phyloP scores from a whole-genome alignment of 805 yeast species.

The Isabelozyma rhagii region DNA sequence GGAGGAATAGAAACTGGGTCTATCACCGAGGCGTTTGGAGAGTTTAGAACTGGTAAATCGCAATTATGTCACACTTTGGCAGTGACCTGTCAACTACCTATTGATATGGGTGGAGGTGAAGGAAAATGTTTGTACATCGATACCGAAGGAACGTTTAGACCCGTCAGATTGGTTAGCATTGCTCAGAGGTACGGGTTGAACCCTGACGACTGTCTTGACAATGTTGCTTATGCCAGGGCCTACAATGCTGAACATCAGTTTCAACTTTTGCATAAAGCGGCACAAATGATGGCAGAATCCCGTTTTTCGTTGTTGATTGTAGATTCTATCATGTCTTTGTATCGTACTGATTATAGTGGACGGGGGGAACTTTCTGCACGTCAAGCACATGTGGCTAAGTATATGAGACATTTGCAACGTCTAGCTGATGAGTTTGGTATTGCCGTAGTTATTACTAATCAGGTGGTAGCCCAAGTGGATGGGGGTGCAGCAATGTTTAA shows the following conservation, averaged over 20 bases:
- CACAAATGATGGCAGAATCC: slow-evolving; percentile 93
- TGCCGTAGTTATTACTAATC: slow-evolving; percentile 89
- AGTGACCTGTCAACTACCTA: slow-evolving; percentile 92
- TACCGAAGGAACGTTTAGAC: slow-evolving; percentile 96
- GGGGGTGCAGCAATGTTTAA: slow-evolving; percentile 79
- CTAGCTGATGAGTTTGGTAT: slow-evolving; percentile 97
- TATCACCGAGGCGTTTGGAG: slow-evolving; percentile 94
- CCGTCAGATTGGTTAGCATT: slow-evolving; percentile 82
- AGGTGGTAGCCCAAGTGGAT: slow-evolving; percentile 97
- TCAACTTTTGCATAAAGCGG: slow-evolving; percentile 82
- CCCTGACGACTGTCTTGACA: slow-evolving; percentile 92
- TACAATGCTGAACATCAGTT: slow-evolving; percentile 96
- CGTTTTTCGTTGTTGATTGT: slow-evolving; percentile 86
- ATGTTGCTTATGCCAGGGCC: slow-evolving; percentile 96
- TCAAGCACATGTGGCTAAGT: slow-evolving; percentile 90
- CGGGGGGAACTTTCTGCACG: slow-evolving; percentile 95
- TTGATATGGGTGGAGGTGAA: slow-evolving; percentile 98
- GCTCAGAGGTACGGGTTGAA: slow-evolving; percentile 89
- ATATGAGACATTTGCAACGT: slow-evolving; percentile 86
- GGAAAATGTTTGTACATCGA: slow-evolving; percentile 95
- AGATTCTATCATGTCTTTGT: slow-evolving; percentile 96
- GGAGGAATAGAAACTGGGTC: slow-evolving; percentile 98
- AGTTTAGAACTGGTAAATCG: slow-evolving; percentile 95
- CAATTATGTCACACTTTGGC: slow-evolving; percentile 96
- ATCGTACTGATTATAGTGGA: slow-evolving; percentile 92